These are phyloP conservation scores for Clausena lansium DNA, from an alignment of 345 rosid species.

Conservation along the genomic window DNA sequence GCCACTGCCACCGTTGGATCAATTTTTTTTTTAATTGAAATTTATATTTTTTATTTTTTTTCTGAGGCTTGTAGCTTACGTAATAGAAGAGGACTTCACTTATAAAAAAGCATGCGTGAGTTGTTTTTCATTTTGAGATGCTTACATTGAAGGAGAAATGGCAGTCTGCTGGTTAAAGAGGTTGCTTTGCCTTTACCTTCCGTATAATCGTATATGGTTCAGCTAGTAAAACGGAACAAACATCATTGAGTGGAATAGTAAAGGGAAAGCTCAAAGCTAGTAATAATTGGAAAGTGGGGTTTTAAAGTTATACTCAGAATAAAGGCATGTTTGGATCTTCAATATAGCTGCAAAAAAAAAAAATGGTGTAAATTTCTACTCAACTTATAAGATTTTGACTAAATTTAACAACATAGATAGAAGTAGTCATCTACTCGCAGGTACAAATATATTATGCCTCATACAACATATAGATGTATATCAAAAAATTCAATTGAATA, in stretches of 20 bases:
- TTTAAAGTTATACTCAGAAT: constrained; percentile 1
- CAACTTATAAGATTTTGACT: background rate
- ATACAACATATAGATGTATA: no score
- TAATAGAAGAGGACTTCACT: constrained; percentile 22
- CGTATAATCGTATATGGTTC: constrained; percentile 1
- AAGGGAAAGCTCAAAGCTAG: constrained; percentile 1
- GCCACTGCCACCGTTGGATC: no score
- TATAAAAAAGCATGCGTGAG: constrained; percentile 6
- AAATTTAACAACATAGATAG: no score
- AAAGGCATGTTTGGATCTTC: background rate
- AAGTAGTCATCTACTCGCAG: no score
- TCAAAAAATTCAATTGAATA: no score
- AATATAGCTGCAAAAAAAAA: background rate
- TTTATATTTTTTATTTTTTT: background rate
- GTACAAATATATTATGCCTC: no score
- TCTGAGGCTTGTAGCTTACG: background rate
- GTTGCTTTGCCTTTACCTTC: constrained; percentile 23
- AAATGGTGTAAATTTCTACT: background rate
- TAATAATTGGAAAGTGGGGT: constrained; percentile 1
- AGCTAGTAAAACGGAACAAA: constrained; percentile 1
- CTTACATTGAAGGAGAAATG: constrained; percentile 17
- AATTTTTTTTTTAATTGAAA: background rate
- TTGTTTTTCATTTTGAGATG: constrained; percentile 16
- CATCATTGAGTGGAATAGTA: constrained; percentile 18
- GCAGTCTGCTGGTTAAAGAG: constrained; percentile 9